phyloP scores from a whole-genome alignment of 2,329 filamentous ascomycete species.

The Venturia aucupariae region DNA sequence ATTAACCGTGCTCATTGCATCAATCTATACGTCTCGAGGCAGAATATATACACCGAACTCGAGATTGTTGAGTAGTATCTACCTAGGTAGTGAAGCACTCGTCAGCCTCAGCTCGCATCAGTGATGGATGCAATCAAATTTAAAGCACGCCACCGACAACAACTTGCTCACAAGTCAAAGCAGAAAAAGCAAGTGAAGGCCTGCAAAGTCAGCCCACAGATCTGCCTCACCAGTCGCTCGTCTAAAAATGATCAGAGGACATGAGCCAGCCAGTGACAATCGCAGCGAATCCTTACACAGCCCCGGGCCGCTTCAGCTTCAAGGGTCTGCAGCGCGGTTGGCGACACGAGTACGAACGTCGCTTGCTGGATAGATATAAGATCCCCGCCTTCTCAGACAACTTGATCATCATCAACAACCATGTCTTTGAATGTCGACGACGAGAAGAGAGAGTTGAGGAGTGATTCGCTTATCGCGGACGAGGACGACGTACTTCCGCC shows the following conservation, averaged over 20 bases:
- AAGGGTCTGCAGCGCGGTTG: not conserved
- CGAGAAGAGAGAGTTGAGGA: not conserved
- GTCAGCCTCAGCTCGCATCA: not conserved
- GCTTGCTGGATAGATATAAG: constrained; percentile 1
- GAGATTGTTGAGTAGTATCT: not conserved
- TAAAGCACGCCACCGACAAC: not conserved
- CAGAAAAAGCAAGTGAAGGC: not conserved
- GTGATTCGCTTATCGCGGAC: not conserved
- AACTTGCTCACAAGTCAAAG: not conserved
- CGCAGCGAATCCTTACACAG: not conserved
- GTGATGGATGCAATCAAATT: not conserved
- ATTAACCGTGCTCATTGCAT: not conserved
- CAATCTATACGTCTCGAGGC: not conserved
- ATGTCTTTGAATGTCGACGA: not conserved
- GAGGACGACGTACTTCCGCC: not conserved
- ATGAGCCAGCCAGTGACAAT: not conserved
- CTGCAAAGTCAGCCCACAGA: not conserved
- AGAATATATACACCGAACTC: not conserved
- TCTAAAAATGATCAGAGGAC: not conserved
- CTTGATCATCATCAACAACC: not conserved
- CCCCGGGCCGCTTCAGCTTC: not conserved
- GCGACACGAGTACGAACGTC: not conserved
- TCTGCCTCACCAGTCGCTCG: not conserved
- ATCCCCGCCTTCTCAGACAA: not conserved
- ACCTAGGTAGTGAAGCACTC: not conserved